Evolutionary conservation across 208 protist species (phyloP), one percentile per base, ranked within the genome.

Genomic region (Acanthamoeba triangularis): DNA sequence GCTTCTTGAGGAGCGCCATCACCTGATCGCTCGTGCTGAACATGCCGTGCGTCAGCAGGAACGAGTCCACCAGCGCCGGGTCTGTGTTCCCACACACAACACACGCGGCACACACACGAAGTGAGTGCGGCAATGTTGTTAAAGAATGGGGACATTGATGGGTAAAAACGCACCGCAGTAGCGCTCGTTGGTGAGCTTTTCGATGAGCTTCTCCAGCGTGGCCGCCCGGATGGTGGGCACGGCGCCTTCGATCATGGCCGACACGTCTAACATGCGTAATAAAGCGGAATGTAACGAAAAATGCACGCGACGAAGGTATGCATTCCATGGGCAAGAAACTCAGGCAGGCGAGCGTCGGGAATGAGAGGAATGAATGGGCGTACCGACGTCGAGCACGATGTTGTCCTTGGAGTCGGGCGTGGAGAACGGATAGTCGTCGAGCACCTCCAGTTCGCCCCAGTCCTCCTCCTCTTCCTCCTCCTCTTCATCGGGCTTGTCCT

Each of bases 161-260:
- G 23, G 11, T 25, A 7, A 47, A 4, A 14, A 49, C 30, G 20
- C 8, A 92, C 85, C 85, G 37, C 41, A 54, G 41, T 54, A 92
- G 30, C 49, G 84, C 44, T 94, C 65, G 54, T 94, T 33, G 33
- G 92, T 95, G n/a, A 95, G 67, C n/a, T 52, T 76, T 33, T 95
- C 92, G 37, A 95, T 67, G 28, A 95, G 76, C 76, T 95, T 95
- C 44, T 95, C 74, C 28, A 95, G 74, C 14, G 92, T 95, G 30
- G 92, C 92, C 41, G 92, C 72, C 28, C 69, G 33, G 56, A 95
- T 95, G 13, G 67, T 82, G 49, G 90, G 90, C 65, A 33, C 35
- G n/a, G 69, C 67, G 30, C 67, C 90, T 30, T 94, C 67, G 47
- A 91, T 49, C 85, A 91, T 74, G 1, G 85, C 54, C 30, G 84